Base-by-base conservation (phyloP, 495 filamentous ascomycete species). In the Penicillium lagena region DNA sequence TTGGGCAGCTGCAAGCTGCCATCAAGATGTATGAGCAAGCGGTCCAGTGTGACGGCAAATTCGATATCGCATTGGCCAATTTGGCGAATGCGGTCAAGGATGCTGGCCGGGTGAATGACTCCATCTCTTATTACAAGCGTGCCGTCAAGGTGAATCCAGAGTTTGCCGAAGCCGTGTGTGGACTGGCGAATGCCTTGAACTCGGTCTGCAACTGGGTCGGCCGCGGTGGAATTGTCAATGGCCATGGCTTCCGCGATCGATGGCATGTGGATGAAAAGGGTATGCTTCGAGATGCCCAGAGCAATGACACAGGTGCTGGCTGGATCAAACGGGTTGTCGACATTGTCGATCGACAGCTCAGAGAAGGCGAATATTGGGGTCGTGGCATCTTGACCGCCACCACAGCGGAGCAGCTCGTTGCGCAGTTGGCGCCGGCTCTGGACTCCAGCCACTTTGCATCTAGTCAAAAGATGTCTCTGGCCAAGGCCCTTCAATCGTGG, bases 21-120 rank as follows among this genome's bases (percentile, higher is more conserved):
- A 95, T 99, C 49, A 82, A 83, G 44, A 99, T 97, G 93, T 99
- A 99, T 52, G 90, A 97, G 65, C 82, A 89, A 51, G 93, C 93
- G 7, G 93, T 99, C 32, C 73, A 78, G 1, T 97, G 89, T 60
- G 93, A 99, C 60, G 78, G 79, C 11, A 87, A 83, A 29, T 99
- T 99, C 55, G 93, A 99, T 52, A 97, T 99, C 54, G 93, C 94
- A 4, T 72, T 99, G 38, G 95, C 93, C 29, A 99, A 99, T 58
- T 73, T 99, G 41, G 93, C 93, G 27, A 99, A 99, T 66, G 93
- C 93, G 0, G 93, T 99, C 38, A 99, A 97, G 66, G 93, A 99
- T 62, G 87, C 94, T 59, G 94, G 94, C 9, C 79, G 84, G 36
- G 87, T 96, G 47, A 87, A 80, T 44, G 93, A 99, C 51, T 94